Percentiles rank a stretch among this genome's conserved stretches.
Evolutionary conservation across 345 rosid species (phyloP).

Genomic region (Raphanus raphanistrum): DNA sequence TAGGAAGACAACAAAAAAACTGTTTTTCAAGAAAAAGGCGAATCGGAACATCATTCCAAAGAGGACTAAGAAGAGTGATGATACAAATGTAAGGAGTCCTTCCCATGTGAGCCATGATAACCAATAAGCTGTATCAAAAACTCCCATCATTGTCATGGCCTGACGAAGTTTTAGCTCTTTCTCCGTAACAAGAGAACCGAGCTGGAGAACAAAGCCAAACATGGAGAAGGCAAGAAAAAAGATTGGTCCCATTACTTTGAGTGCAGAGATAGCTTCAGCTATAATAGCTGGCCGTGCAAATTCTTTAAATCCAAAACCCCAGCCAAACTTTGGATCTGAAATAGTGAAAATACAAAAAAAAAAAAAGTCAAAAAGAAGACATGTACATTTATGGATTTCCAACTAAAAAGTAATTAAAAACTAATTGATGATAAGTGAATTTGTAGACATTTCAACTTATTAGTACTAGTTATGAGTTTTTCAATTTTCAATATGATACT

Average conservation of each 20-base stretch:
- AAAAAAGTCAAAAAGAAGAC: neutral
- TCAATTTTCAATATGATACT: neutral
- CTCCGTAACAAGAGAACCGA: conserved; percentile 66
- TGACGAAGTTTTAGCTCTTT: conserved; percentile 97
- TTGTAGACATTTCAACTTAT: too few relatives aligned
- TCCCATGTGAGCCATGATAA: conserved; percentile 91
- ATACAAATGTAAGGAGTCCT: conserved; percentile 60
- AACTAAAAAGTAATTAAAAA: neutral
- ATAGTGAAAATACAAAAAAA: neutral
- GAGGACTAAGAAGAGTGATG: conserved; percentile 71
- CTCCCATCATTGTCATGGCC: conserved; percentile 90
- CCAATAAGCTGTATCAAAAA: conserved; percentile 85
- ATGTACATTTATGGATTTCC: neutral
- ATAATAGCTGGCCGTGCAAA: conserved; percentile 68
- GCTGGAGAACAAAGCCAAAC: conserved; percentile 87
- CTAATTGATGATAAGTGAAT: neutral
- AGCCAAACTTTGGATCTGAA: conserved; percentile 67
- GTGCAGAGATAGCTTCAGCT: conserved; percentile 32
- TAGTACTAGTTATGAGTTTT: neutral
- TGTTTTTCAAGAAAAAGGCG: conserved; percentile 81
- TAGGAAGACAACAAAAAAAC: conserved; percentile 61
- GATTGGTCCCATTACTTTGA: conserved; percentile 52
- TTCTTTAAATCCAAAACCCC: conserved; percentile 76
- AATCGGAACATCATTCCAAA: conserved; percentile 94
- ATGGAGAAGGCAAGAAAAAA: conserved; percentile 90